Evolutionary conservation across 805 yeast species (phyloP), one percentile per base, ranked within the genome.

Genomic region (Kuraishia capsulata): DNA sequence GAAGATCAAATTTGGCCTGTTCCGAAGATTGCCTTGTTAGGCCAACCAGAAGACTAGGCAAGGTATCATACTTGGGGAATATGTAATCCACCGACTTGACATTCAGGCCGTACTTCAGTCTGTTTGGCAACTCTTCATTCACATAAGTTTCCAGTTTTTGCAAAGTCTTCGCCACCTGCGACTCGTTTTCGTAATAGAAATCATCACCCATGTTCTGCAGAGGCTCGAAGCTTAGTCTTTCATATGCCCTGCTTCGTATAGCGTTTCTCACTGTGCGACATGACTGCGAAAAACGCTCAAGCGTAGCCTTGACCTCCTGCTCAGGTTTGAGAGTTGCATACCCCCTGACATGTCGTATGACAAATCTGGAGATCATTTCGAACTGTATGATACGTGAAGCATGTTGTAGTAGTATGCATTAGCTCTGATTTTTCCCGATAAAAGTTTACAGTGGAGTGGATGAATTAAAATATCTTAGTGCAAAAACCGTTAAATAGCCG

Each of bases 181-280:
- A 10, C 46, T 73, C 72, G 53, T 73, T 69, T 40, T 71, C 69
- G 48, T 64, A 67, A 52, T 69, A 70, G 44, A 73, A 60, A 53
- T 73, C 79, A 48, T 73, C 65, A 16, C 77, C 76, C 11, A 65
- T 56, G n/a, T 71, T 61, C 10, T 61, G 50, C 76, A 73, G 69
- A 10, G 75, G 60, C 30, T 73, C 73, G 18, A 76, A 72, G 48
- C 69, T 74, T 5, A 69, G 67, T 36, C 67, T 67, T 51, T 69
- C 78, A n/a, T 55, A 43, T 20, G 67, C 55, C 4, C 69, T 67
- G 42, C 69, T 57, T 33, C 76, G 68, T 36, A 33, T 34, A 17
- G 37, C 20, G 20, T 5, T 23, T 14, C 4, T 20, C 13, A 13
- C 29, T 17, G 8, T 21, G 9, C 17, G 26, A 14, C 19, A 10